Conservation (phyloP, 352 stramenopile genomes). For the Pythium rhizo-oryzae region DNA sequence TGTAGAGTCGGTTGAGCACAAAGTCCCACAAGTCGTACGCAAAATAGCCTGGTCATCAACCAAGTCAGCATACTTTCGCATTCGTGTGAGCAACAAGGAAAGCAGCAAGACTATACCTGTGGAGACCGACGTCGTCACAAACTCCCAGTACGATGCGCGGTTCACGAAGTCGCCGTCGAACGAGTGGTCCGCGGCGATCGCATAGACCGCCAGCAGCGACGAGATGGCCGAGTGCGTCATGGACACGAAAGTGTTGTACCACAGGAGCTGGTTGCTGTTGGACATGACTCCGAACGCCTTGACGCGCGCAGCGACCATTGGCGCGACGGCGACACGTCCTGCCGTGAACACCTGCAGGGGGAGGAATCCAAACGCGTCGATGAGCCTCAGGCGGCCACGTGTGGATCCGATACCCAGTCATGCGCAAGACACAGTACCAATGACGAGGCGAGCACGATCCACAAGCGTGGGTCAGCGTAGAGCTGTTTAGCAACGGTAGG, state of each 20-base stretch:
- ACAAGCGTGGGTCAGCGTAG: conserved; percentile 58
- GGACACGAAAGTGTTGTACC: conserved; percentile 75
- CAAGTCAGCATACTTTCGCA: not conserved
- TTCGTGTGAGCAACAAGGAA: too few species aligned
- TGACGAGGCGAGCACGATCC: conserved; percentile 66
- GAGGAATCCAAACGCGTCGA: not conserved
- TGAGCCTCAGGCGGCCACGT: too few species aligned
- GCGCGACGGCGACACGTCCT: conserved; percentile 44
- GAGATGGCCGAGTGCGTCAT: conserved; percentile 68
- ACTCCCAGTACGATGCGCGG: conserved; percentile 36
- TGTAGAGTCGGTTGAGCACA: conserved; percentile 68
- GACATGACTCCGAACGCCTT: conserved; percentile 55
- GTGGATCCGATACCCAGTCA: too few species aligned
- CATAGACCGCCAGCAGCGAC: conserved; percentile 53
- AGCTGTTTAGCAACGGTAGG: conserved; percentile 32
- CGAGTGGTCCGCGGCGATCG: conserved; percentile 57
- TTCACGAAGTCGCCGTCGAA: conserved; percentile 49
- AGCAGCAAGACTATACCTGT: conserved; percentile 39
- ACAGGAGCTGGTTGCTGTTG: conserved; percentile 51
- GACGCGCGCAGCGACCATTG: conserved; percentile 39
- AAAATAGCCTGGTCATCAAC: conserved; percentile 52
- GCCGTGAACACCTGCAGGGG: conserved; percentile 46
- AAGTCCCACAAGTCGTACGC: conserved; percentile 85
- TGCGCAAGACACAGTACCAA: conserved; percentile 31
- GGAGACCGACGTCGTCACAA: conserved; percentile 65